phyloP scores from a whole-genome alignment of 2,329 filamentous ascomycete species.

The Fusarium austroafricanum region DNA sequence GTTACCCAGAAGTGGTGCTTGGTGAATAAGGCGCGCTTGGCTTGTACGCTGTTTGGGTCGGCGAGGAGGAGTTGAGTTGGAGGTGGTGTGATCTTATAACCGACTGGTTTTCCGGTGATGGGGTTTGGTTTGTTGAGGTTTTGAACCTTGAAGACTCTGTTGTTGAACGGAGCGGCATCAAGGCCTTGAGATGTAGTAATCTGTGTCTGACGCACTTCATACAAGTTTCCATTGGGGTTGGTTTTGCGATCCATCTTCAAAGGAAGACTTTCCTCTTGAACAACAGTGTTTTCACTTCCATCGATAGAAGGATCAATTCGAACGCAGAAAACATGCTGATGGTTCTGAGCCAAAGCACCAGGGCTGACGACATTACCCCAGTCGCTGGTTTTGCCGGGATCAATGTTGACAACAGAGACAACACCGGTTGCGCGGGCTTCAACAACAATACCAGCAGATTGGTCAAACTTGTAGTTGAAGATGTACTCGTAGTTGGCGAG shows the following conservation, averaged over 20 bases:
- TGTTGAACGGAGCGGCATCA: slow-evolving; percentile 61
- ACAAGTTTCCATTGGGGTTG: slow-evolving; percentile 63
- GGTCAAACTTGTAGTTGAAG: slow-evolving; percentile 67
- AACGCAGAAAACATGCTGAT: slow-evolving; percentile 76
- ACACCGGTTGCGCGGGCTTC: slow-evolving; percentile 76
- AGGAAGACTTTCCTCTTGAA: slow-evolving; percentile 54
- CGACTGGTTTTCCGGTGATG: slow-evolving; percentile 58
- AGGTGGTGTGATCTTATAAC: slow-evolving; percentile 59
- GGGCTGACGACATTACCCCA: slow-evolving; percentile 73
- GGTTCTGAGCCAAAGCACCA: slow-evolving; percentile 74
- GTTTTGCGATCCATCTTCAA: slow-evolving; percentile 56
- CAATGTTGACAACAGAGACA: slow-evolving; percentile 70
- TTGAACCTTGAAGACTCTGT: slow-evolving; percentile 63
- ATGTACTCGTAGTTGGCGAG: slow-evolving; percentile 77
- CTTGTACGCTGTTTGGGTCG: slow-evolving; percentile 55
- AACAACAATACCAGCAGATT: slow-evolving; percentile 69
- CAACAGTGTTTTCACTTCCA: slow-evolving; percentile 67
- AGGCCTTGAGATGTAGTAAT: slow-evolving; percentile 59
- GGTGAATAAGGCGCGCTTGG: slow-evolving; percentile 56
- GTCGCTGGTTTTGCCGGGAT: slow-evolving; percentile 61
- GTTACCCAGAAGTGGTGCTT: slow-evolving; percentile 61
- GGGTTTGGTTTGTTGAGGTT: slow-evolving; percentile 58
- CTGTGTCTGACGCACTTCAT: slow-evolving; percentile 57
- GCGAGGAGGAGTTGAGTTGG: slow-evolving; percentile 56
- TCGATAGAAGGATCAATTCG: slow-evolving; percentile 75